A percentile compares a stretch with the other conserved stretches of the same genome.
These are phyloP conservation scores for Penicillium sp. DNA, from an alignment of 2,329 filamentous ascomycete species.

Conservation along the genomic window DNA sequence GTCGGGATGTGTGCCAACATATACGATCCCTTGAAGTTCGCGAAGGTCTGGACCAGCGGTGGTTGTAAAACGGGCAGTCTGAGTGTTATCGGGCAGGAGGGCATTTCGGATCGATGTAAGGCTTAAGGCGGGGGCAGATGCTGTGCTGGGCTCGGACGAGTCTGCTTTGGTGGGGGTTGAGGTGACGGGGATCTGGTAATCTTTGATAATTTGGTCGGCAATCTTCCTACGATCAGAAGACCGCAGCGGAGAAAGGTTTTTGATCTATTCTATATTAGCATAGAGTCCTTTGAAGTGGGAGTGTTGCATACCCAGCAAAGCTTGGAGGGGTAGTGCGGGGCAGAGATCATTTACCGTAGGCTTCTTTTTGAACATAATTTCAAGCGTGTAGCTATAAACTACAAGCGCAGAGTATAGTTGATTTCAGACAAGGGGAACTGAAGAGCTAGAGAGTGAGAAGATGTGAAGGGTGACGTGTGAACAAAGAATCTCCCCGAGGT, in stretches of 20 bases:
- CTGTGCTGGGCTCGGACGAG: constrained; percentile 28
- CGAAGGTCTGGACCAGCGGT: constrained; percentile 62
- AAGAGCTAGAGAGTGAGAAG: neutral
- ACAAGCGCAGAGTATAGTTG: too few relatives aligned
- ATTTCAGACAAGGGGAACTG: neutral
- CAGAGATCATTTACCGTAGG: constrained; percentile 49
- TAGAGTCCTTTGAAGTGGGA: neutral
- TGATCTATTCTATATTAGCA: constrained; percentile 52
- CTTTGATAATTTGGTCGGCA: constrained; percentile 65
- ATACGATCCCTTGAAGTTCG: constrained; percentile 63
- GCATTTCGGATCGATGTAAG: constrained; percentile 55
- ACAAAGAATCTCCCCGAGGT: constrained; percentile 4
- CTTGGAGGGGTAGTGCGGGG: constrained; percentile 30
- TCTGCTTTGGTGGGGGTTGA: constrained; percentile 29
- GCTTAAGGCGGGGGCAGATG: constrained; percentile 46
- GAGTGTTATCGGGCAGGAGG: constrained; percentile 62
- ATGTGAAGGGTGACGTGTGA: neutral
- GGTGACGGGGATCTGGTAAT: constrained; percentile 56
- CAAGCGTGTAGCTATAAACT: neutral
- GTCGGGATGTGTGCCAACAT: constrained; percentile 59
- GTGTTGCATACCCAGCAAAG: neutral
- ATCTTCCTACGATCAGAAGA: constrained; percentile 67
- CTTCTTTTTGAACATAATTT: constrained; percentile 65
- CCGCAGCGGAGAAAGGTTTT: constrained; percentile 64
- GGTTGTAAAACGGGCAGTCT: constrained; percentile 65